Percentiles rank a stretch among this genome's conserved stretches.
phyloP scores from a whole-genome alignment of 169 alveolate species.

The Plasmodium vinckei region DNA sequence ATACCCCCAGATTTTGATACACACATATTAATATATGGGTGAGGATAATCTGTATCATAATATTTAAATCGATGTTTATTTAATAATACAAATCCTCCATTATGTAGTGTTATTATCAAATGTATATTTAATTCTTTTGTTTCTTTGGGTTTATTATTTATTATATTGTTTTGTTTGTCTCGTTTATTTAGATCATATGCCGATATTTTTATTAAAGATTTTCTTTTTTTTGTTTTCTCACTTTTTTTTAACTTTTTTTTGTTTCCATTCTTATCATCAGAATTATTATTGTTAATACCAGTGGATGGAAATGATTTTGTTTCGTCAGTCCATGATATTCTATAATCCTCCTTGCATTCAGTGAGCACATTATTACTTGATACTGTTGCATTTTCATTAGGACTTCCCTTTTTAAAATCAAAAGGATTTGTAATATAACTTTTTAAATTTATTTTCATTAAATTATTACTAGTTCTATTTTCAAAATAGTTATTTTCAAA shows the following conservation, averaged over 20 bases:
- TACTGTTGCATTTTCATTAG: conserved; percentile 9
- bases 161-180: conserved; percentile 3
- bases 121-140: conserved; percentile 62
- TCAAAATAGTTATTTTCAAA: conserved; percentile 68
- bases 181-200: conserved; percentile 55
- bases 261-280: not conserved
- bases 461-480: conserved; percentile 33
- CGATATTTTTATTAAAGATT: conserved; percentile 26
- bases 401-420: conserved; percentile 50
- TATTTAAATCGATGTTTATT: conserved; percentile 43
- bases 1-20: conserved; percentile 63
- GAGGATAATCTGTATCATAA: conserved; percentile 33
- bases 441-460: conserved; percentile 33
- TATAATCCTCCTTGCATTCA: conserved; percentile 38
- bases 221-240: conserved; percentile 5
- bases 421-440: conserved; percentile 63
- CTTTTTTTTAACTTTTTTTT: not conserved
- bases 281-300: no score
- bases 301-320: not conserved
- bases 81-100: conserved; percentile 52
- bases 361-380: conserved; percentile 19
- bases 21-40: conserved; percentile 55
- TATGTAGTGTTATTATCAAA: conserved; percentile 28
- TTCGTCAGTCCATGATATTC: not conserved
- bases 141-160: not conserved